Conservation (phyloP, 2,329 filamentous ascomycete species). For the Diaporthe ampelina region DNA sequence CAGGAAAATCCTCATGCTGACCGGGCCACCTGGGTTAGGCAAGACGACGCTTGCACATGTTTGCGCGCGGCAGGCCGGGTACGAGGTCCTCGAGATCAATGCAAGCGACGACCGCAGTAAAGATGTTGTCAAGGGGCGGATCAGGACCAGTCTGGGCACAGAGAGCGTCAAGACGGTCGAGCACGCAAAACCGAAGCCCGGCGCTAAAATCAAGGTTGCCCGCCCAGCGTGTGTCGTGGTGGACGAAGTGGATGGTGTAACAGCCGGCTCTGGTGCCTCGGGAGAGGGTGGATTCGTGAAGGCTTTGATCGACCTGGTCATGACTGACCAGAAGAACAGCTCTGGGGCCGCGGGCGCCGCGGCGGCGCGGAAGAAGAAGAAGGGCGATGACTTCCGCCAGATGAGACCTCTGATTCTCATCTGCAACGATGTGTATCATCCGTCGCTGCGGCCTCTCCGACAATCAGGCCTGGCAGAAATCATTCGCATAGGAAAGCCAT, state of each 20-base stretch:
- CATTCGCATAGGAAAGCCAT: conserved; percentile 90
- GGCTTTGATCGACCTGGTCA: conserved; percentile 90
- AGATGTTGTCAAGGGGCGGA: conserved; percentile 90
- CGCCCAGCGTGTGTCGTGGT: conserved; percentile 94
- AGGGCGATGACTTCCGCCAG: conserved; percentile 88
- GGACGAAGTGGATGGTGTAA: conserved; percentile 96
- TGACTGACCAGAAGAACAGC: conserved; percentile 86
- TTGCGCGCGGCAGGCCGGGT: conserved; percentile 93
- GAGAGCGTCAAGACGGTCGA: conserved; percentile 89
- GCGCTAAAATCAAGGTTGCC: conserved; percentile 73
- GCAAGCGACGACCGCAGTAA: conserved; percentile 94
- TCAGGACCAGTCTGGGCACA: conserved; percentile 91
- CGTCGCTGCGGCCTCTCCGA: conserved; percentile 87
- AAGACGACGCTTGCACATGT: conserved; percentile 98
- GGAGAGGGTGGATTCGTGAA: conserved; percentile 97
- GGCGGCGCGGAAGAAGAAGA: conserved; percentile 69
- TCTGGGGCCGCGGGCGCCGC: conserved; percentile 49
- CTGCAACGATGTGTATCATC: conserved; percentile 97
- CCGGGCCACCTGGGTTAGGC: conserved; percentile 91
- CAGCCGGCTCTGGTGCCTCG: conserved; percentile 80
- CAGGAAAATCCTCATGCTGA: conserved; percentile 89
- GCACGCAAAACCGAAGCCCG: conserved; percentile 62
- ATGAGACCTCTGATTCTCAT: conserved; percentile 92
- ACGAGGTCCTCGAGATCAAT: conserved; percentile 97
- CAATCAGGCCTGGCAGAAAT: conserved; percentile 89